Evolutionary conservation across 2,329 filamentous ascomycete genomes (phyloP).

Genomic region (Alternaria solani): DNA sequence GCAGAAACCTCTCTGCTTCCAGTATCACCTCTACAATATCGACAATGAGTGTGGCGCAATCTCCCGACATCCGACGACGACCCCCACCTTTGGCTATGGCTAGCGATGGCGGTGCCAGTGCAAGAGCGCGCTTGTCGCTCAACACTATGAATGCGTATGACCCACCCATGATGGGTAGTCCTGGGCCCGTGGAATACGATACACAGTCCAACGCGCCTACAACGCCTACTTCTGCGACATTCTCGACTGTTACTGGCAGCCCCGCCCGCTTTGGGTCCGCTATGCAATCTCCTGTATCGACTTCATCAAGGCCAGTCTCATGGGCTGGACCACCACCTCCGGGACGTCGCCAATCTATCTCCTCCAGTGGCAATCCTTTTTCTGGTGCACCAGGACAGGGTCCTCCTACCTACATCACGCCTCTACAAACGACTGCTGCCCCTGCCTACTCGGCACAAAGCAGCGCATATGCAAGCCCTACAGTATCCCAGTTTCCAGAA

Average conservation of each 20-base stretch:
- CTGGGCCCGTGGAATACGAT: slow-evolving; percentile 69
- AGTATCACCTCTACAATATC: slow-evolving; percentile 82
- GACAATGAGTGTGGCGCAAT: slow-evolving; percentile 63
- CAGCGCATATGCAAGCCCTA: slow-evolving; percentile 72
- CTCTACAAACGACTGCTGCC: slow-evolving; percentile 63
- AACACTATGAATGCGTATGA: slow-evolving; percentile 69
- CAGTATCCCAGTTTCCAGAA: slow-evolving; percentile 68
- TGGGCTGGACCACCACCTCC: slow-evolving; percentile 76
- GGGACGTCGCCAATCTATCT: slow-evolving; percentile 81
- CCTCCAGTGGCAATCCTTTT: slow-evolving; percentile 78
- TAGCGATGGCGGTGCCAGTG: slow-evolving; percentile 67
- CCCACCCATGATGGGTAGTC: slow-evolving; percentile 68
- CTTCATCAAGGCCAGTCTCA: slow-evolving; percentile 73
- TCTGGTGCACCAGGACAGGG: slow-evolving; percentile 70
- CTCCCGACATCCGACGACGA: slow-evolving; percentile 67
- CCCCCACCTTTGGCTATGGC: slow-evolving; percentile 87
- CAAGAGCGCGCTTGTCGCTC: slow-evolving; percentile 64
- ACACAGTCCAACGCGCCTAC: slow-evolving; percentile 76
- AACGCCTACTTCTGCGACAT: slow-evolving; percentile 84
- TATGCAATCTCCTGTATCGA: slow-evolving; percentile 75
- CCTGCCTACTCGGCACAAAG: slow-evolving; percentile 64
- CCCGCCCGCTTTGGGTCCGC: slow-evolving; percentile 72
- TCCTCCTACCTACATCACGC: slow-evolving; percentile 65
- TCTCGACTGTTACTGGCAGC: slow-evolving; percentile 78
- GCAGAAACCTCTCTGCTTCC: slow-evolving; percentile 83